Evolutionary conservation across 805 yeast species (phyloP).

Genomic region (Lipomyces lipofer): DNA sequence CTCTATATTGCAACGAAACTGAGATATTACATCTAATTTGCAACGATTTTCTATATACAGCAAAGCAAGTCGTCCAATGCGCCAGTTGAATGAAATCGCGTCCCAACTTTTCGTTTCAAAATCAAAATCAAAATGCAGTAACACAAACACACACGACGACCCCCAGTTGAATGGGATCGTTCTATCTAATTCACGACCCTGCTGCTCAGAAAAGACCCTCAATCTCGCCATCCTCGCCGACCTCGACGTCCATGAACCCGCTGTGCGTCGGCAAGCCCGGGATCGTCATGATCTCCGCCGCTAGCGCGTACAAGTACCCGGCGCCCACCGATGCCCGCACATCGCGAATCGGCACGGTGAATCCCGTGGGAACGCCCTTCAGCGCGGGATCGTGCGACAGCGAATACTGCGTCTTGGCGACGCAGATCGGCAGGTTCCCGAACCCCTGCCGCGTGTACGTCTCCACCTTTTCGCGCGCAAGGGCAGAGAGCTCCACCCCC

Average conservation of each 20-base stretch:
- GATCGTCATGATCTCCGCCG: conserved; percentile 95
- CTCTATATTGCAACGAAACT: too few relatives aligned
- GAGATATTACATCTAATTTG: too few relatives aligned
- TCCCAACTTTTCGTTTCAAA: conserved; percentile 18
- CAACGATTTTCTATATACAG: too few relatives aligned
- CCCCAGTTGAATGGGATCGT: conserved; percentile 26
- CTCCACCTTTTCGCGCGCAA: conserved; percentile 78
- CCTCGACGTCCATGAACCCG: conserved; percentile 97
- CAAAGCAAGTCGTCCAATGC: conserved; percentile 20
- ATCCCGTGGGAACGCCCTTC: conserved; percentile 94
- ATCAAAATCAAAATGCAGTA: not conserved
- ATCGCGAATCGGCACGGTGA: conserved; percentile 91
- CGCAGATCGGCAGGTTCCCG: conserved; percentile 88
- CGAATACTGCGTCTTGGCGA: conserved; percentile 97
- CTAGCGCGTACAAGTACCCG: conserved; percentile 92
- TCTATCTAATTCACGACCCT: not conserved
- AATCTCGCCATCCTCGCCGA: conserved; percentile 83
- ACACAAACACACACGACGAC: not conserved
- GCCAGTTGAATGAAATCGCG: conserved; percentile 33
- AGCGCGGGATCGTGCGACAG: conserved; percentile 89
- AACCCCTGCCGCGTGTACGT: conserved; percentile 84
- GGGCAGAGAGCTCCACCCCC: conserved; percentile 74
- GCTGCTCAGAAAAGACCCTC: conserved; percentile 75
- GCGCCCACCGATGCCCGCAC: conserved; percentile 95
- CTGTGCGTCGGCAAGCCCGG: conserved; percentile 96